Evolutionary conservation across 2,329 filamentous ascomycete genomes (phyloP).

Genomic region (Fusarium kyushuense): DNA sequence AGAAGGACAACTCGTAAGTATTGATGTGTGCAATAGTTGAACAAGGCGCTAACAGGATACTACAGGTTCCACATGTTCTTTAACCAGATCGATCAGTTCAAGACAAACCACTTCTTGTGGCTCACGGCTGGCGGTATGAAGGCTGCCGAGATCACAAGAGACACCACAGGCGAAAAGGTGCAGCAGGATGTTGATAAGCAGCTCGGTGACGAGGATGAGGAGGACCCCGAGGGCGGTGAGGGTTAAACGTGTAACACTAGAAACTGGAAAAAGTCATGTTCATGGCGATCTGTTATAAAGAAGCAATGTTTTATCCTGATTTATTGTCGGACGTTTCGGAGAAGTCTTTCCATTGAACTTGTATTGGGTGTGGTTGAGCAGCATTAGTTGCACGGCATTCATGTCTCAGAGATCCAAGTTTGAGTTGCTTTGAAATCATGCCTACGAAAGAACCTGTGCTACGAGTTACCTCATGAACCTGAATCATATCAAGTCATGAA

Average conservation of each 20-base stretch:
- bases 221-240: constrained; percentile 62
- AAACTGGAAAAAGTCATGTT: constrained; percentile 14
- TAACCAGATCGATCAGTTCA: constrained; percentile 82
- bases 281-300: not conserved
- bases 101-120: constrained; percentile 79
- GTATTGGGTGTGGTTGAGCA: constrained; percentile 4
- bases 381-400: not conserved
- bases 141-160: constrained; percentile 62
- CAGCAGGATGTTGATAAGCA: constrained; percentile 60
- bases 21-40: not conserved
- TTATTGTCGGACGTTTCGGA: constrained; percentile 15
- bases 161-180: constrained; percentile 52
- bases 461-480: constrained; percentile 5
- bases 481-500: not conserved
- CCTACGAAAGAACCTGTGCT: not conserved
- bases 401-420: not conserved
- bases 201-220: constrained; percentile 65
- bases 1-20: constrained; percentile 85
- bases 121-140: constrained; percentile 76
- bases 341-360: not conserved
- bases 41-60: constrained; percentile 25
- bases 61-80: constrained; percentile 80
- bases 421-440: constrained; percentile 23
- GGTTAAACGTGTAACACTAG: constrained; percentile 49
- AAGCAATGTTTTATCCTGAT: constrained; percentile 16